These are phyloP conservation scores for Viola odorata DNA, from an alignment of 345 rosid species.

Conservation along the genomic window DNA sequence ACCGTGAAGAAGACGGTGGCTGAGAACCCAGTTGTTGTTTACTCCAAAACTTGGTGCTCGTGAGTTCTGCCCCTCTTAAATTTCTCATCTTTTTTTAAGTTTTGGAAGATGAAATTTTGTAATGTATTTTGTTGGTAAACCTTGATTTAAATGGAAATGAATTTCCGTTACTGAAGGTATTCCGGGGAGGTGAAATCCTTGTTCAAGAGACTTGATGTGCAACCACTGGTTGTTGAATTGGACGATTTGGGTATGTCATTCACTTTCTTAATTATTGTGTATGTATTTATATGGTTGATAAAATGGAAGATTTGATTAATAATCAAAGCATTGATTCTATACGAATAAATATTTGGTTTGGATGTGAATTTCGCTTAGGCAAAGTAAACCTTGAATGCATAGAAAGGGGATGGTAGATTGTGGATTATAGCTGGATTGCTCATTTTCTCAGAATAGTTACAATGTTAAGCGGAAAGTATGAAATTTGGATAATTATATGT, in stretches of 20 bases:
- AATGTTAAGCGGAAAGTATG: too few species aligned
- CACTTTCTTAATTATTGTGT: not conserved
- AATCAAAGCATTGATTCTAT: too few species aligned
- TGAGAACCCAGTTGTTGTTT: conserved; percentile 79
- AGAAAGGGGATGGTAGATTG: too few species aligned
- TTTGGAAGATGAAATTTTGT: not conserved
- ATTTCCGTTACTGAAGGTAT: conserved; percentile 42
- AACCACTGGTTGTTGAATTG: conserved; percentile 78
- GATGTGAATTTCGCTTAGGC: too few species aligned
- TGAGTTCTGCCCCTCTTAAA: conserved; percentile 30
- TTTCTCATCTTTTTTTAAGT: not conserved
- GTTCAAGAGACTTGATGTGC: conserved; percentile 69
- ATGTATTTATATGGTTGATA: not conserved
- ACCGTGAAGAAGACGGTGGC: conserved; percentile 56
- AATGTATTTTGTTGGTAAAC: too few species aligned
- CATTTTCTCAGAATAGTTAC: too few species aligned
- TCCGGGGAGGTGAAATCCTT: conserved; percentile 86
- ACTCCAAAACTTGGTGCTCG: conserved; percentile 98
- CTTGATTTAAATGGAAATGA: not conserved
- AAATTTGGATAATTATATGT: too few species aligned
- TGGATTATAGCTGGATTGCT: too few species aligned
- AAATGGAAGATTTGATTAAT: too few species aligned
- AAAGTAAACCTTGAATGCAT: too few species aligned
- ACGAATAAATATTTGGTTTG: too few species aligned
- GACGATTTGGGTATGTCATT: conserved; percentile 71